Base-by-base conservation (phyloP, 176 grass and related monocot genomes). In the Triticum monococcum region DNA sequence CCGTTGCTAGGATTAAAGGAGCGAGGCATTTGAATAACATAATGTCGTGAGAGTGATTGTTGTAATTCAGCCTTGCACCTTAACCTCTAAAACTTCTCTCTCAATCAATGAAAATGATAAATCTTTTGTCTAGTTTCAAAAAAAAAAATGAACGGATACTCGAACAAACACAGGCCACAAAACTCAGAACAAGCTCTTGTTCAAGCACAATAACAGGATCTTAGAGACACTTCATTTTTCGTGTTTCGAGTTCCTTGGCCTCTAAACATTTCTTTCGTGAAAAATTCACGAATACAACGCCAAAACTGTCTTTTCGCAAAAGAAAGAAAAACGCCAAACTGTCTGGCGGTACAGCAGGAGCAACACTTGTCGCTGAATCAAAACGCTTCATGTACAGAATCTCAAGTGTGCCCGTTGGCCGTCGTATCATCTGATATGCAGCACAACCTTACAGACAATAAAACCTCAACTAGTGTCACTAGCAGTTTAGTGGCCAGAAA, bases 271-370 rank as follows among this genome's bases (percentile, higher is more conserved):
- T 48, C 50, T 54, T 54, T 6, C 50, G 5, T 54, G 54, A 59
- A 59, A 22, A 1, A 3, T 3, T 22, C 22, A 20, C 18, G 7
- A 59, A 22, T 59, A 22, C 54, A 59, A 59, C 18, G 18, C 18
- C 38, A 67, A 83, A 91, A 73, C 37, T 72, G 52, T 57, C 32
- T 22, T 48, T 13, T 48, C 45, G 45, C 45, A 48, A 48, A 48
- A 48, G 45, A 48, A 48, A 48, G 45, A 14, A 48, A 48, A 48
- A 48, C 24, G 22, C 77, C 37, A 66, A 88, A 73, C 37, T 72
- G 64, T 45, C 41, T 22, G 56, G 54, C 0, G 26, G 56, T 30
- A 28, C 77, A 77, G 40, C 78, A 81, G 30, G 68, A 46, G 38
- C 33, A 78, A 64, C 26, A 31, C 40, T 65, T 71, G 9, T 33